Conservation (phyloP, 2,329 filamentous ascomycete species). For the Colletotrichum somersetense region DNA sequence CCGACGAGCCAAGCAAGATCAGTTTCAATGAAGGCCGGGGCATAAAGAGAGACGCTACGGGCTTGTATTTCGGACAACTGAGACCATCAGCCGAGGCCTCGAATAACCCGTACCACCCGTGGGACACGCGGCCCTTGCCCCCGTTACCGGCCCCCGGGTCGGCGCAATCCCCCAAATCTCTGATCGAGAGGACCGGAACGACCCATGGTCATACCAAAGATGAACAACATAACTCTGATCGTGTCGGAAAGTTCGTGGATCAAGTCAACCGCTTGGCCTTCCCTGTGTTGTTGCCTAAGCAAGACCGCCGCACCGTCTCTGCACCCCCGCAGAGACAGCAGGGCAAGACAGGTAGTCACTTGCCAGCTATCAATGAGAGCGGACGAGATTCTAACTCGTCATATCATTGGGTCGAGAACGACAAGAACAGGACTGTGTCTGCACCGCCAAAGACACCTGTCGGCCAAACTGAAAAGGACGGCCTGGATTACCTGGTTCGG, state of each 20-base stretch:
- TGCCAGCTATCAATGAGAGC: conserved; percentile 65
- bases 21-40: conserved; percentile 50
- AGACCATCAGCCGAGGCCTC: conserved; percentile 49
- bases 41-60: conserved; percentile 53
- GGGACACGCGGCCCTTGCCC: conserved; percentile 65
- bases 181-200: not conserved
- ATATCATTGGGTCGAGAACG: conserved; percentile 33
- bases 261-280: conserved; percentile 47
- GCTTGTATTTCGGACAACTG: conserved; percentile 58
- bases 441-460: conserved; percentile 54
- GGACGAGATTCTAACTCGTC: conserved; percentile 43
- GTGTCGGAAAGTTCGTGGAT: conserved; percentile 40
- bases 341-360: conserved; percentile 52
- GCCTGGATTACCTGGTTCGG: conserved; percentile 60
- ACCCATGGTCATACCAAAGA: conserved; percentile 4
- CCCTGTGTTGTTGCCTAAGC: conserved; percentile 49
- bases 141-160: conserved; percentile 56
- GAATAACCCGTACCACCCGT: conserved; percentile 50
- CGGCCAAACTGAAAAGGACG: conserved; percentile 49
- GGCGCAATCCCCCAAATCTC: conserved; percentile 8
- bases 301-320: conserved; percentile 64
- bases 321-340: conserved; percentile 62
- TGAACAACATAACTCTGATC: conserved; percentile 27
- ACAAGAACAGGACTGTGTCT: conserved; percentile 61
- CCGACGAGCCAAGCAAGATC: conserved; percentile 49